phyloP scores from a whole-genome alignment of 2,329 filamentous ascomycete species.

The Colletotrichum orchidophilum region DNA sequence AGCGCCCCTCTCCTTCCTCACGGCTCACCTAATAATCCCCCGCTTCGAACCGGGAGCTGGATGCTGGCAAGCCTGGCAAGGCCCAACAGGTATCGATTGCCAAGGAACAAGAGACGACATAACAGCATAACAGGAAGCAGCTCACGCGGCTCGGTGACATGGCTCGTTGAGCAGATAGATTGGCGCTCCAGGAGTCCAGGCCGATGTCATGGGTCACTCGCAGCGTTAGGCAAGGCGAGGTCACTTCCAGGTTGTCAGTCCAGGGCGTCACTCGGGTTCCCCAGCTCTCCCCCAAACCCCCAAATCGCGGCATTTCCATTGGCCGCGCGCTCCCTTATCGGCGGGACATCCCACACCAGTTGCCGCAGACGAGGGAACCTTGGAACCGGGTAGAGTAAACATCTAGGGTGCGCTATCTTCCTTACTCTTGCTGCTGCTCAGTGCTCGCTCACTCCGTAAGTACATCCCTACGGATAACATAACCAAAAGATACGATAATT shows the following conservation, averaged over 20 bases:
- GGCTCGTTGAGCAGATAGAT: not conserved
- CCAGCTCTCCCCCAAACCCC: not conserved
- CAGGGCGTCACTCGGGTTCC: not conserved
- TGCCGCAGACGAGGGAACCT: constrained; percentile 18
- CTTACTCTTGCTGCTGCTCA: not conserved
- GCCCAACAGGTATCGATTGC: not conserved
- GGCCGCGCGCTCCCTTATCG: constrained; percentile 27
- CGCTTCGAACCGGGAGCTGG: not conserved
- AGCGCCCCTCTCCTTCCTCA: not conserved
- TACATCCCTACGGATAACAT: not conserved
- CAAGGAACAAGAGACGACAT: not conserved
- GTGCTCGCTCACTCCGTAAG: not conserved
- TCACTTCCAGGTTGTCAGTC: not conserved
- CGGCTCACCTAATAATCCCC: not conserved
- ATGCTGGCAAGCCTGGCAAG: too few relatives aligned
- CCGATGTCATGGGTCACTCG: not conserved
- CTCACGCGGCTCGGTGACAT: not conserved
- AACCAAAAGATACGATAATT: not conserved
- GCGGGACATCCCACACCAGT: constrained; percentile 12
- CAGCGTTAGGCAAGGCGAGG: not conserved
- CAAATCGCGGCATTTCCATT: constrained; percentile 13
- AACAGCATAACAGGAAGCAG: not conserved
- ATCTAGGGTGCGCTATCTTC: not conserved
- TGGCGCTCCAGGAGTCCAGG: not conserved
- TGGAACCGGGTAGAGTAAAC: not conserved